Percentiles rank a stretch among this genome's conserved stretches.
Evolutionary conservation across 352 stramenopile genomes (phyloP).

Genomic region (Pythium aristosporum): DNA sequence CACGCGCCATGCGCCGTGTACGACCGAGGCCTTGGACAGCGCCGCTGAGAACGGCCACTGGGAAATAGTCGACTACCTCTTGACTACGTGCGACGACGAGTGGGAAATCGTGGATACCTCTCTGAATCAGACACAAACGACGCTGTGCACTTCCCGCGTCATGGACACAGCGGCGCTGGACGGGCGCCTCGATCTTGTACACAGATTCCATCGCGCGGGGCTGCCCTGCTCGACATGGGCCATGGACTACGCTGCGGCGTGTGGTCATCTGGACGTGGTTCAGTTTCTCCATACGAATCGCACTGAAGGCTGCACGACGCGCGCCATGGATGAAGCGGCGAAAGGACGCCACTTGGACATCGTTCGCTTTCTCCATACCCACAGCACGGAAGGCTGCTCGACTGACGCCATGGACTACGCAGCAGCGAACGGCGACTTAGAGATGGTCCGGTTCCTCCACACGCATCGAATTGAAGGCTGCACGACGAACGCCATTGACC

Average conservation of each 20-base stretch:
- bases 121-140: neutral
- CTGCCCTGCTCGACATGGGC: constrained; percentile 28
- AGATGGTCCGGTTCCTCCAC: constrained; percentile 4
- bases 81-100: constrained; percentile 5
- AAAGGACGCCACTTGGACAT: constrained; percentile 22
- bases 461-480: constrained; percentile 23
- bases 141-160: constrained; percentile 8
- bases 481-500: constrained; percentile 23
- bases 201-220: constrained; percentile 28
- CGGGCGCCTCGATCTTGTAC: constrained; percentile 10
- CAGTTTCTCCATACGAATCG: constrained; percentile 3
- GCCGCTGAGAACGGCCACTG: constrained; percentile 30
- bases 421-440: neutral
- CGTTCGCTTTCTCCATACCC: constrained; percentile 24
- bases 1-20: neutral
- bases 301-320: constrained; percentile 19
- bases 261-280: neutral
- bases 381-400: constrained; percentile 7
- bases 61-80: constrained; percentile 27
- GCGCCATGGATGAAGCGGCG: constrained; percentile 28
- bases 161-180: constrained; percentile 17
- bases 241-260: constrained; percentile 26
- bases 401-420: neutral
- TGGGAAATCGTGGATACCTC: neutral
- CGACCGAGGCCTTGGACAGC: constrained; percentile 1